These are phyloP conservation scores for Helotiales sp. DNA, from an alignment of 2,329 filamentous ascomycete species.

Conservation along the genomic window DNA sequence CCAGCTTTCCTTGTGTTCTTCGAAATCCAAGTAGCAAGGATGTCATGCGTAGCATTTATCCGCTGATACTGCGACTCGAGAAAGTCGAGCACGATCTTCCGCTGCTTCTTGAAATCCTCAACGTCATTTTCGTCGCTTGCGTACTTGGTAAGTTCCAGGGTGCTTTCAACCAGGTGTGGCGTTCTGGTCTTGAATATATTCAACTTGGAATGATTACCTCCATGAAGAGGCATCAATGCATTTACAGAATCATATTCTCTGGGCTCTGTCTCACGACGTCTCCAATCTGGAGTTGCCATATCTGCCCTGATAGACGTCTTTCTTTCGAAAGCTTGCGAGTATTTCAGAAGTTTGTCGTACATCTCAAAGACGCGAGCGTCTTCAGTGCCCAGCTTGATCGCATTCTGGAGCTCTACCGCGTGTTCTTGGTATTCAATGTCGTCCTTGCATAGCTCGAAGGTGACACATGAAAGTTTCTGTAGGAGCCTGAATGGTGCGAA, in stretches of 20 bases:
- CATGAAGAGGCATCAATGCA: no score
- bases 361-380: background rate
- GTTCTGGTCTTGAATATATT: background rate
- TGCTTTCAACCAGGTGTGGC: background rate
- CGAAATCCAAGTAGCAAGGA: no score
- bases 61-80: conserved; percentile 5
- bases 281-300: background rate
- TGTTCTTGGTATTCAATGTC: background rate
- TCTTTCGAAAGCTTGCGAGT: background rate
- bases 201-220: no score
- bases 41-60: no score
- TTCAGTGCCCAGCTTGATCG: background rate
- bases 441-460: background rate
- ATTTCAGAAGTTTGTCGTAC: background rate
- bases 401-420: background rate
- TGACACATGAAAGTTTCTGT: no score
- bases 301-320: background rate
- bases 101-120: background rate
- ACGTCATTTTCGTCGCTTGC: conserved; percentile 1
- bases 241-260: background rate
- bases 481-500: background rate
- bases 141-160: background rate
- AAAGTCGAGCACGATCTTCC: background rate
- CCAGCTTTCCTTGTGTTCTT: background rate
- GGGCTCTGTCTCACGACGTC: background rate